Conservation (phyloP, 169 alveolate species). For the Plasmodium reichenowi region DNA sequence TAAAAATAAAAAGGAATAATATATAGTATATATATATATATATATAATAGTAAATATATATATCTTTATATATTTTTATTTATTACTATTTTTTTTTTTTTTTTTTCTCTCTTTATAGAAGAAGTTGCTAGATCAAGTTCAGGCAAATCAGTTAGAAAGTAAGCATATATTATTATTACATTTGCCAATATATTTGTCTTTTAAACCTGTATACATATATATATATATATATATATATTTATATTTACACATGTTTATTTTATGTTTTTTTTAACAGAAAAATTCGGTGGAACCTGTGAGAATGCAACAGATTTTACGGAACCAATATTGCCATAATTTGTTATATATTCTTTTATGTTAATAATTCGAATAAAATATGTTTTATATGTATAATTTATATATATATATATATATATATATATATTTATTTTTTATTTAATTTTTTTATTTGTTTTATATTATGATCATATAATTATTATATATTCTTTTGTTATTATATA, state of each 20-base stretch:
- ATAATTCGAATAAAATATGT: no score
- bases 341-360: neutral
- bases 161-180: neutral
- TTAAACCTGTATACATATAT: neutral
- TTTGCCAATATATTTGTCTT: neutral
- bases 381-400: no score
- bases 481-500: neutral
- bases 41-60: no score
- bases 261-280: slow-evolving; percentile 19
- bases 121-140: slow-evolving; percentile 51
- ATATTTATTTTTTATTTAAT: no score
- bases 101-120: slow-evolving; percentile 15
- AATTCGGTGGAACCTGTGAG: slow-evolving; percentile 59
- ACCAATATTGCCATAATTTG: slow-evolving; percentile 33
- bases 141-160: slow-evolving; percentile 50
- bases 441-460: no score
- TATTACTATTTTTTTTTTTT: neutral
- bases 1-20: neutral
- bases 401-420: no score
- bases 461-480: neutral
- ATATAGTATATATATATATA: no score
- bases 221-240: neutral
- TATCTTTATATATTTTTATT: neutral
- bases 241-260: neutral
- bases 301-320: slow-evolving; percentile 30